Evolutionary conservation across 805 yeast species (phyloP).

Genomic region (Teunomyces funiuensis): DNA sequence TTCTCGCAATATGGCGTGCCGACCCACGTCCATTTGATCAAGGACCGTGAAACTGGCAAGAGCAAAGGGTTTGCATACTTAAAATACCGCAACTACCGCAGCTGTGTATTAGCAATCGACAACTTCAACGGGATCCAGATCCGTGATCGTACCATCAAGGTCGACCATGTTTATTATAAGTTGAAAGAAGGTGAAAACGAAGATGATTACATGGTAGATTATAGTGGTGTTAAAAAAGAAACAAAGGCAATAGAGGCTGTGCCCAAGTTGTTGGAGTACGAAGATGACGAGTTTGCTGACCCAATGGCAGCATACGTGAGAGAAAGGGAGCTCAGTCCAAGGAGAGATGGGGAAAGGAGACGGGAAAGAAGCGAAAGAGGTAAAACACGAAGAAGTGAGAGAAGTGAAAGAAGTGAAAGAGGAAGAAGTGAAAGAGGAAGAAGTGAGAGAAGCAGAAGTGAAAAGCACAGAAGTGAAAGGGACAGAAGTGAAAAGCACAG

Average conservation of each 20-base stretch:
- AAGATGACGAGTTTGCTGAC: constrained; percentile 30
- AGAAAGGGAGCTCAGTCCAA: constrained; percentile 29
- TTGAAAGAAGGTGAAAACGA: constrained; percentile 53
- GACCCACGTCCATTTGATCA: constrained; percentile 64
- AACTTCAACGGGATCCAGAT: constrained; percentile 73
- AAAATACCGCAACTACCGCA: constrained; percentile 78
- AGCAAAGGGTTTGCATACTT: constrained; percentile 78
- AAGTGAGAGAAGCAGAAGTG: constrained; percentile 5
- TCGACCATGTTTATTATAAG: constrained; percentile 70
- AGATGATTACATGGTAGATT: constrained; percentile 38
- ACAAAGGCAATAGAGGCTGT: constrained; percentile 3
- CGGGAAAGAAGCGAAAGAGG: constrained; percentile 18
- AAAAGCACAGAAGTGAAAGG: not conserved
- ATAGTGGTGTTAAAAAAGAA: constrained; percentile 15
- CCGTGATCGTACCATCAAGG: constrained; percentile 49
- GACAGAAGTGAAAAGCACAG: not conserved
- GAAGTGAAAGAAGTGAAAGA: constrained; percentile 5
- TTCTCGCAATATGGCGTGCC: constrained; percentile 93
- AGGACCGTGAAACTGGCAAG: constrained; percentile 61
- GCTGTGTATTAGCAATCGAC: constrained; percentile 84
- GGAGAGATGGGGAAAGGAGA: too few species aligned
- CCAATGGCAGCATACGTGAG: constrained; percentile 27
- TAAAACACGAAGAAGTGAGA: constrained; percentile 5
- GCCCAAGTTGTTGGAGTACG: not conserved
- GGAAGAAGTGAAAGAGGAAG: not conserved